Conservation (phyloP, 306 rosid genomes). For the Arachis hypogaea region DNA sequence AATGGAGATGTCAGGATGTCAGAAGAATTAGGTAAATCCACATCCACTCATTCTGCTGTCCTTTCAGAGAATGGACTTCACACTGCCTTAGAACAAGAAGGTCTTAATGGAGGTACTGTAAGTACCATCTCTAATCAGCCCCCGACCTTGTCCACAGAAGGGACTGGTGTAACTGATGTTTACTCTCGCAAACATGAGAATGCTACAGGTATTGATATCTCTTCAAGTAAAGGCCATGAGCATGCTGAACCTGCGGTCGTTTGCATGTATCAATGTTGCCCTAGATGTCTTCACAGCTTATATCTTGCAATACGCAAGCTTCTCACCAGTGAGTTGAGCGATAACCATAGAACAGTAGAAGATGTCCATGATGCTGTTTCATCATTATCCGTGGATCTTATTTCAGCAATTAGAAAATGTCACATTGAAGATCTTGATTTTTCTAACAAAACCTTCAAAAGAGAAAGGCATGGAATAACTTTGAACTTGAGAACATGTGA, state of each 20-base stretch:
- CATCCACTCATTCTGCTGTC: slow-evolving; percentile 31
- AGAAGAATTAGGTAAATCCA: slow-evolving; percentile 44
- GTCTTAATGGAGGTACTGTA: slow-evolving; percentile 37
- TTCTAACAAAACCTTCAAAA: slow-evolving; percentile 35
- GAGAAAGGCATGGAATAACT: slow-evolving; percentile 28
- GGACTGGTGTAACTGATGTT: slow-evolving; percentile 38
- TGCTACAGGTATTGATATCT: slow-evolving; percentile 33
- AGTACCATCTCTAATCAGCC: slow-evolving; percentile 33
- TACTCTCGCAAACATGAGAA: slow-evolving; percentile 35
- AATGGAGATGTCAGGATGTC: slow-evolving; percentile 28
- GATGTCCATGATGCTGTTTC: slow-evolving; percentile 77
- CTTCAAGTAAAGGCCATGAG: slow-evolving; percentile 43
- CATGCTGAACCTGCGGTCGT: slow-evolving; percentile 47
- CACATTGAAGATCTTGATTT: slow-evolving; percentile 40
- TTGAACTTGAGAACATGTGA: slow-evolving; percentile 40
- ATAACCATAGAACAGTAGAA: slow-evolving; percentile 59
- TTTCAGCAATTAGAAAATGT: slow-evolving; percentile 61
- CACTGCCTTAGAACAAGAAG: slow-evolving; percentile 36
- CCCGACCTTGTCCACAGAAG: slow-evolving; percentile 32
- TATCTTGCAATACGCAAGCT: slow-evolving; percentile 48
- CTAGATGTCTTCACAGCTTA: slow-evolving; percentile 59
- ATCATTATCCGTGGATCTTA: slow-evolving; percentile 71
- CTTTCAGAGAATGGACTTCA: slow-evolving; percentile 42
- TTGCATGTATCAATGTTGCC: slow-evolving; percentile 79
- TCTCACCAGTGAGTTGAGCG: slow-evolving; percentile 43